phyloP scores from a whole-genome alignment of 345 rosid genomes.

The Pelargonium nanum region DNA sequence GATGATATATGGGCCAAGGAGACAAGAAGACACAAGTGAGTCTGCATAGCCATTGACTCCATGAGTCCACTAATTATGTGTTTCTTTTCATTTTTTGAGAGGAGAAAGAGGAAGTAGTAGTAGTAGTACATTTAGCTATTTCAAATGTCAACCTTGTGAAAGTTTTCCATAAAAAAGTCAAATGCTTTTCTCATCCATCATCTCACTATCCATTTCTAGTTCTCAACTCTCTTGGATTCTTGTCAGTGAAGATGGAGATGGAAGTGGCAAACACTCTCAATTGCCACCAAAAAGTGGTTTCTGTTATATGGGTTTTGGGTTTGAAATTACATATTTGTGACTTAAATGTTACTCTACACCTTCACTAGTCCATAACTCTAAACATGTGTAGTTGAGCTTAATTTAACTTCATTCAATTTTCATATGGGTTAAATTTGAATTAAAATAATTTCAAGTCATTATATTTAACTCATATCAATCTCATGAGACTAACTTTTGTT shows the following conservation, averaged over 20 bases:
- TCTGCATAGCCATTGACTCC: slow-evolving; percentile 41
- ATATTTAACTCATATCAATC: no score
- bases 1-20: slow-evolving; percentile 15
- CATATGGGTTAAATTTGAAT: no score
- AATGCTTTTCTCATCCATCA: slow-evolving; percentile 16
- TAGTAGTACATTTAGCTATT: slow-evolving; percentile 32
- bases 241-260: slow-evolving; percentile 14
- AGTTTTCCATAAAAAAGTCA: neutral
- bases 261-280: slow-evolving; percentile 34
- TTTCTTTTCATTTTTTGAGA: slow-evolving; percentile 19
- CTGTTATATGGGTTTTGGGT: neutral
- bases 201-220: neutral
- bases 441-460: no score
- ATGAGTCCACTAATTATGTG: slow-evolving; percentile 8
- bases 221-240: slow-evolving; percentile 27
- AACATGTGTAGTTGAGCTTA: no score
- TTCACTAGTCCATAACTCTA: no score
- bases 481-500: no score
- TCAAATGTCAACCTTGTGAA: neutral
- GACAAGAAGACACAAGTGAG: slow-evolving; percentile 46
- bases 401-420: no score
- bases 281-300: slow-evolving; percentile 10
- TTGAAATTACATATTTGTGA: no score
- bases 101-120: slow-evolving; percentile 10
- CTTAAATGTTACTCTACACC: no score